Conservation (phyloP, 202 grass and related monocot genomes). For the Thinopyrum obtusiflorum region DNA sequence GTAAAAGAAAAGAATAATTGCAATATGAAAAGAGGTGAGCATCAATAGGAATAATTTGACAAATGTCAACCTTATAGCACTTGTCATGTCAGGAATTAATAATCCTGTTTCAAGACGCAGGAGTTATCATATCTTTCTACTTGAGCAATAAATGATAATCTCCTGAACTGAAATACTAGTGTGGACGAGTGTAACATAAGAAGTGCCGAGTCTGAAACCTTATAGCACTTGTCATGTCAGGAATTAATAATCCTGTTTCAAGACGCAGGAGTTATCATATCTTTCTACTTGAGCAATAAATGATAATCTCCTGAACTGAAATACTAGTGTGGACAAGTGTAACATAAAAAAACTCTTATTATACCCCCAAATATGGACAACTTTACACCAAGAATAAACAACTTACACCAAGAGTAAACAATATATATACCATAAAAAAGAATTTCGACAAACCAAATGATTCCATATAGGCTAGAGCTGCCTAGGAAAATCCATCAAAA, state of each 20-base stretch:
- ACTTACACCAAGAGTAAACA: constrained; percentile 47
- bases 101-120: background rate
- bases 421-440: constrained; percentile 25
- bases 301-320: background rate
- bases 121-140: background rate
- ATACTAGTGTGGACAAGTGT: background rate
- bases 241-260: background rate
- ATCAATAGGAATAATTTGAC: background rate
- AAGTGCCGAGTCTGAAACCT: no score
- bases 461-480: constrained; percentile 9
- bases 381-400: constrained; percentile 47
- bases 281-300: background rate
- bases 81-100: background rate
- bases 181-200: background rate
- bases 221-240: background rate
- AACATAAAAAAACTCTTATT: background rate
- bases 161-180: constrained; percentile 11
- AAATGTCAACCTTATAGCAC: background rate
- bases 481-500: background rate
- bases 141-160: background rate
- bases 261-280: background rate
- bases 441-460: constrained; percentile 25
- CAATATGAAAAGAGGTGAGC: background rate
- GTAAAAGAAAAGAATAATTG: no score
- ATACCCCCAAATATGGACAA: constrained; percentile 32